Percentiles rank a stretch among this genome's conserved stretches.
These are phyloP conservation scores for Arctium minus DNA, from an alignment of 129 eudicot species.

Conservation along the genomic window DNA sequence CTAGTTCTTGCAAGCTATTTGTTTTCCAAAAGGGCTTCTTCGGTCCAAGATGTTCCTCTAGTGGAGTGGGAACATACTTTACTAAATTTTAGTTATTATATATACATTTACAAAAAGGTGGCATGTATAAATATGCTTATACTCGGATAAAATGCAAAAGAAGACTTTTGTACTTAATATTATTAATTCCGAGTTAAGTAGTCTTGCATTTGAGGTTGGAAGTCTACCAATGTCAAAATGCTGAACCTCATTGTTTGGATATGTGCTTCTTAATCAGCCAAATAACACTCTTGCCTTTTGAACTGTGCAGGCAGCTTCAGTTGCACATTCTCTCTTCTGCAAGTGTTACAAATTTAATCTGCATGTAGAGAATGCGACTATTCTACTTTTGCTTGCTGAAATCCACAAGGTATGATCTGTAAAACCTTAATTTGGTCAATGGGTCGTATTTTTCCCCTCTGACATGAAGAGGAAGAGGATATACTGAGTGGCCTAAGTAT, in stretches of 20 bases:
- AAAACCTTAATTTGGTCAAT: not conserved
- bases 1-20: not conserved
- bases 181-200: not conserved
- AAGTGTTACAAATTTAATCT: constrained; percentile 78
- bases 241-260: not conserved
- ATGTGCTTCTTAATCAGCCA: not conserved
- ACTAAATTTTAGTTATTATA: not conserved
- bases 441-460: not conserved
- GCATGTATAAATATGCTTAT: not conserved
- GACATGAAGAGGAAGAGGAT: not conserved
- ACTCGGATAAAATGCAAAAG: not conserved
- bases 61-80: not conserved
- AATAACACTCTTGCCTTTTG: constrained; percentile 6
- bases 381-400: constrained; percentile 92
- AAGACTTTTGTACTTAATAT: not conserved
- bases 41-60: not conserved
- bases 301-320: constrained; percentile 77
- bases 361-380: constrained; percentile 83
- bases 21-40: not conserved
- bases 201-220: not conserved
- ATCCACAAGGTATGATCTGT: constrained; percentile 68
- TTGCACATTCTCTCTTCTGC: constrained; percentile 86
- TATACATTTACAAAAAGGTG: not conserved
- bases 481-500: not conserved
- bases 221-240: not conserved